Base-by-base conservation (phyloP, 169 alveolate species). In the Cryptosporidium felis region DNA sequence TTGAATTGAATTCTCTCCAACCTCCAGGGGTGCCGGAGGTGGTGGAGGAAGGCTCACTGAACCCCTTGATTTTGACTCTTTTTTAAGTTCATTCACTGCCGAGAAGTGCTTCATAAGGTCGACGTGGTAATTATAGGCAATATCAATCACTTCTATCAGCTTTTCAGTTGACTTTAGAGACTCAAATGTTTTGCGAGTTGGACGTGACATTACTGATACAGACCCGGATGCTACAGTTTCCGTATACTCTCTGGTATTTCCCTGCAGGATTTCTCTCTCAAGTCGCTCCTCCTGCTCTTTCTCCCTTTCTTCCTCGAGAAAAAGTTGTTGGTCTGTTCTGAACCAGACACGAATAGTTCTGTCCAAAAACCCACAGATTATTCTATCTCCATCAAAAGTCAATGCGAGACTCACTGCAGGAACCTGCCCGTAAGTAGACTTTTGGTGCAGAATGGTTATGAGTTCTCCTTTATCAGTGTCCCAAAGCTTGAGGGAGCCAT, bases 271-370 rank as follows among this genome's bases (percentile, higher is more conserved):
- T 53, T 74, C 85, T 53, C 23, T 49, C 88, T 93, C 95, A 40
- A 93, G 80, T 79, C 91, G 95, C n/a, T 88, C 80, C 53, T 92
- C 95, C 56, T 91, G 80, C 74, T 93, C 96, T 81, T 90, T 92
- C 58, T 93, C 96, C 44, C 94, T 91, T 66, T 93, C 96, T 47
- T 93, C 96, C 62, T 90, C 89, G 40, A 92, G 80, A 59, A 93
- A 91, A 28, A 93, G 53, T 60, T 92, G 94, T 60, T 91, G 92
- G 18, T 93, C 95, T 47, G 89, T 88, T 58, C 90, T 89, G 30
- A 42, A 53, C 96, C 96, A 93, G 23, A 88, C 82, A 26, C 95
- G 59, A 4, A 93, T 92, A 14, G 94, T 90, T 62, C 92, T 65
- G 74, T 91, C 92, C 41, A 74, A 56, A 38, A 53, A 53, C 41